phyloP scores from a whole-genome alignment of 2,329 filamentous ascomycete genomes.

The Nemania sp. region DNA sequence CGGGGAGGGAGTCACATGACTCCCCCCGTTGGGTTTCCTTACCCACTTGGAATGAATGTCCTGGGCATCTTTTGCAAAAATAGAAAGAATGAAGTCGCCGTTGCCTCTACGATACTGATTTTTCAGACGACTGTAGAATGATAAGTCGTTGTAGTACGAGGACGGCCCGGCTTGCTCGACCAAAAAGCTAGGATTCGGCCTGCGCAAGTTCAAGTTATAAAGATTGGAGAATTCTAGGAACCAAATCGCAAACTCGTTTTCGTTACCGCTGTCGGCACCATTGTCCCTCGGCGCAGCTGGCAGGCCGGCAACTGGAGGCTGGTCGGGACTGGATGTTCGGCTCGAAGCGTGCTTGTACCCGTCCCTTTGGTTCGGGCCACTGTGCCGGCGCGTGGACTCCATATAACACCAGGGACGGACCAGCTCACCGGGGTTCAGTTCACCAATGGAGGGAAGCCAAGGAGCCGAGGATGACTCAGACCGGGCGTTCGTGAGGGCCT shows the following conservation, averaged over 20 bases:
- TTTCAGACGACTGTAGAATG: slow-evolving; percentile 34
- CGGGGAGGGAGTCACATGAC: slow-evolving; percentile 30
- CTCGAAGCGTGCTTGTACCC: slow-evolving; percentile 3
- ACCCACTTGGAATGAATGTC: slow-evolving; percentile 38
- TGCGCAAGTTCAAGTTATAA: slow-evolving; percentile 36
- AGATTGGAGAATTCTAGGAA: slow-evolving; percentile 39
- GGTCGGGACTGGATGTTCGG: neutral
- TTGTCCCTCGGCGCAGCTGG: slow-evolving; percentile 23
- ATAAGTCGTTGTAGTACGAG: slow-evolving; percentile 33
- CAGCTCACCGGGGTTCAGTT: neutral
- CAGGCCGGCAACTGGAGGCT: neutral
- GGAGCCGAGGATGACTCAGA: neutral
- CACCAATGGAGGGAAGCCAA: slow-evolving; percentile 11
- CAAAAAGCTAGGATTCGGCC: slow-evolving; percentile 30
- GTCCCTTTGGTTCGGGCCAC: slow-evolving; percentile 18
- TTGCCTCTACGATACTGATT: slow-evolving; percentile 33
- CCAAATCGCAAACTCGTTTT: slow-evolving; percentile 35
- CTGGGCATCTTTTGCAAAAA: slow-evolving; percentile 33
- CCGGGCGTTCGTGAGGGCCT: too few species aligned
- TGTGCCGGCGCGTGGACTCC: slow-evolving; percentile 8
- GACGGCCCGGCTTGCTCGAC: slow-evolving; percentile 26
- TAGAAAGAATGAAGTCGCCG: slow-evolving; percentile 21
- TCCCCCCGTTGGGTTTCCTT: slow-evolving; percentile 33
- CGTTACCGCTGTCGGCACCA: slow-evolving; percentile 11
- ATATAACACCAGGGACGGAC: slow-evolving; percentile 8